These are phyloP conservation scores for Solanum hybrid DNA, from an alignment of 305 asterid species.

Conservation along the genomic window DNA sequence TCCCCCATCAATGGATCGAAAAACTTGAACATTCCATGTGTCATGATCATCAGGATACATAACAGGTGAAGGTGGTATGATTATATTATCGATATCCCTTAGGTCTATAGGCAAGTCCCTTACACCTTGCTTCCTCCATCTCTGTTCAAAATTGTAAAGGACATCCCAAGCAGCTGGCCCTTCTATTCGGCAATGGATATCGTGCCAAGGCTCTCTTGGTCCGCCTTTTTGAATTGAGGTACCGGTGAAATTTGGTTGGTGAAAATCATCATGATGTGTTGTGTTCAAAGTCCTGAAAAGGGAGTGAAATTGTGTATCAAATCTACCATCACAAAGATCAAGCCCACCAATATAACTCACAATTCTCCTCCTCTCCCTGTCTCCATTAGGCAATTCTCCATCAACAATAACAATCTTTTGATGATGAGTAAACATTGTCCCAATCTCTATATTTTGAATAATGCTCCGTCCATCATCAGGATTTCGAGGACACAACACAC, in stretches of 20 bases:
- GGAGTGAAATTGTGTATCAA: conserved; percentile 35
- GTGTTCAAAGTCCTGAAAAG: conserved; percentile 34
- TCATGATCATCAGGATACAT: conserved; percentile 29
- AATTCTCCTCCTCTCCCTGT: conserved; percentile 17
- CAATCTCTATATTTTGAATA: conserved; percentile 31
- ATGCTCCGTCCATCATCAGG: conserved; percentile 45
- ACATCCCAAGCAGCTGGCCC: conserved; percentile 54
- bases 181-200: conserved; percentile 38
- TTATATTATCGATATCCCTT: conserved; percentile 21
- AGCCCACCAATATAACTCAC: conserved; percentile 43
- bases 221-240: conserved; percentile 37
- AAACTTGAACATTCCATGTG: conserved; percentile 38
- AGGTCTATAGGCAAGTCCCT: conserved; percentile 22
- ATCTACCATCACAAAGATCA: conserved; percentile 48
- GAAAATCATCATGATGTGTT: conserved; percentile 38
- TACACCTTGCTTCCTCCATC: conserved; percentile 23
- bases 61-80: conserved; percentile 30
- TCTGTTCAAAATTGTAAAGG: conserved; percentile 25
- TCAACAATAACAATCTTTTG: conserved; percentile 45
- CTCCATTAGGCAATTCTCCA: conserved; percentile 19
- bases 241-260: conserved; percentile 32
- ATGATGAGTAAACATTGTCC: conserved; percentile 52
- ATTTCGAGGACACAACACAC: conserved; percentile 47
- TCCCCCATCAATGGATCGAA: conserved; percentile 49
- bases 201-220: conserved; percentile 61